phyloP scores from a whole-genome alignment of 805 yeast species.

The Danielozyma ontarioensis region DNA sequence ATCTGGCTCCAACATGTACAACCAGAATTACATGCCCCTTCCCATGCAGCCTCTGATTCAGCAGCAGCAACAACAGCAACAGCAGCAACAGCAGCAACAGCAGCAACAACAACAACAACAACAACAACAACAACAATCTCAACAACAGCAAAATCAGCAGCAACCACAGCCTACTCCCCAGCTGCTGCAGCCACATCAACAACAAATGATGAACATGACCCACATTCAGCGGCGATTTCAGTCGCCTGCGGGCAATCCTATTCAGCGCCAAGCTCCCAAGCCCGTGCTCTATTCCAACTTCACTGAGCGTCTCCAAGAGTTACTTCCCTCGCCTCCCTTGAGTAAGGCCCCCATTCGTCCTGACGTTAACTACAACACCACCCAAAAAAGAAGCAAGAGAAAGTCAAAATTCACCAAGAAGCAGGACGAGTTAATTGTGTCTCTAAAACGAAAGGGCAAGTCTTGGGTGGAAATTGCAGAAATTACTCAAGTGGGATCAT shows the following conservation, averaged over 20 bases:
- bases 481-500: slow-evolving; percentile 56
- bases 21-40: background rate
- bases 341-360: slow-evolving; percentile 38
- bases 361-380: slow-evolving; percentile 34
- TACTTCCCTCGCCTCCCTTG: slow-evolving; percentile 48
- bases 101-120: slow-evolving; percentile 1
- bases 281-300: slow-evolving; percentile 15
- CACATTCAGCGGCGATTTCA: background rate
- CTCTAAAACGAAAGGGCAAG: slow-evolving; percentile 56
- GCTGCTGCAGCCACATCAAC: background rate
- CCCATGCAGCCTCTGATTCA: background rate
- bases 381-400: slow-evolving; percentile 49
- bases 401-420: slow-evolving; percentile 65
- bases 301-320: slow-evolving; percentile 22
- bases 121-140: slow-evolving; percentile 2
- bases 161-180: background rate
- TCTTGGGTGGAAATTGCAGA: slow-evolving; percentile 74
- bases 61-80: slow-evolving; percentile 1
- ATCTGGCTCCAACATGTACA: background rate
- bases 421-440: slow-evolving; percentile 63
- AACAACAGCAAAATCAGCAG: background rate
- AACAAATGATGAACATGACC: background rate
- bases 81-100: slow-evolving; percentile 4
- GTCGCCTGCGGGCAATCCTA: background rate
- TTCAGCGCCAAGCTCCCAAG: too few species aligned